These are phyloP conservation scores for Eutrema japonicum DNA, from an alignment of 345 rosid genomes.

Conservation along the genomic window DNA sequence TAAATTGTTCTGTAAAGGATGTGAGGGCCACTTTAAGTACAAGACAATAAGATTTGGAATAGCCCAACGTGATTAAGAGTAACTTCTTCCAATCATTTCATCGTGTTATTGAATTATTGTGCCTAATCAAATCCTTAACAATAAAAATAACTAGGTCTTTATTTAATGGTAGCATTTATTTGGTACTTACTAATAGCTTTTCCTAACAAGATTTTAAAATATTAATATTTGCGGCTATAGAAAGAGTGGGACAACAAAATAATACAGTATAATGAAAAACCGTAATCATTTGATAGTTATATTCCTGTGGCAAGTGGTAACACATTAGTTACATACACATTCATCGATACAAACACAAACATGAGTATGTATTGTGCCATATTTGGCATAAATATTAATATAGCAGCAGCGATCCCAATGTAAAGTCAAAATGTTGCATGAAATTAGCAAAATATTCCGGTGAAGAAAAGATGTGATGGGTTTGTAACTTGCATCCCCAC, in stretches of 20 bases:
- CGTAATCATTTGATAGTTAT: conserved; percentile 24
- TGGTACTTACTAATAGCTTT: conserved; percentile 4
- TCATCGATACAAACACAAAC: conserved; percentile 8
- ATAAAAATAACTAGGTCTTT: conserved; percentile 19
- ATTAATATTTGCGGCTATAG: not conserved
- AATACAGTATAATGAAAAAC: not conserved
- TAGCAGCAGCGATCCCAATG: conserved; percentile 39
- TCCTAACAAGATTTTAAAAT: not conserved
- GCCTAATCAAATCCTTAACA: conserved; percentile 32
- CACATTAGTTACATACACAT: conserved; percentile 28
- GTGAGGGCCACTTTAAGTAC: conserved; percentile 47
- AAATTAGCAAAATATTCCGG: conserved; percentile 45
- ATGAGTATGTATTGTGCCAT: conserved; percentile 20
- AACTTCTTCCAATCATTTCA: conserved; percentile 46
- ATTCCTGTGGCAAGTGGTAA: conserved; percentile 34
- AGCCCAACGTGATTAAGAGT: conserved; percentile 48
- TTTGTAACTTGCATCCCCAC: conserved; percentile 42
- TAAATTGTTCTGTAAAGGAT: conserved; percentile 37
- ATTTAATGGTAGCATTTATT: conserved; percentile 14
- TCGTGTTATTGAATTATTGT: conserved; percentile 42
- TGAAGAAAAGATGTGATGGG: conserved; percentile 28
- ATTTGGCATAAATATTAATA: conserved; percentile 7
- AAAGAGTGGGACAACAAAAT: conserved; percentile 1
- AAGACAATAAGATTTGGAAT: conserved; percentile 42
- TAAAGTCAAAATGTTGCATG: conserved; percentile 43